Conservation (phyloP, 1,284 basidiomycete species). For the Thelephora terrestris region DNA sequence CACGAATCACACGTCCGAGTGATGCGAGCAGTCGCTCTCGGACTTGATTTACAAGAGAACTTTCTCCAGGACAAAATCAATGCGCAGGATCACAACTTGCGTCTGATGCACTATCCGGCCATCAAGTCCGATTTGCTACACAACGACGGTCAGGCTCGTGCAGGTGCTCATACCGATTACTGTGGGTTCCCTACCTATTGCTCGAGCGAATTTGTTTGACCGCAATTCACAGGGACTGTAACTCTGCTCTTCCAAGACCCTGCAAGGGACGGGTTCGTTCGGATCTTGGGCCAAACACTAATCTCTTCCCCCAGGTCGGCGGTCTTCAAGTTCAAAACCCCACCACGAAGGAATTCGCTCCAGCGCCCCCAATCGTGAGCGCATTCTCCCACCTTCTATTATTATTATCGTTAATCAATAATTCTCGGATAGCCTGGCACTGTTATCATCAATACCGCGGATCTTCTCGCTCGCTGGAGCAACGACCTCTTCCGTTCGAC, state of each 20-base stretch:
- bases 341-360: slow-evolving; percentile 57
- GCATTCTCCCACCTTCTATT: not conserved
- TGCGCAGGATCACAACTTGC: slow-evolving; percentile 69
- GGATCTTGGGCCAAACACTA: not conserved
- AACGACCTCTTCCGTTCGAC: slow-evolving; percentile 75
- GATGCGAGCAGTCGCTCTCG: slow-evolving; percentile 76
- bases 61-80: slow-evolving; percentile 70
- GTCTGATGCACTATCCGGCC: slow-evolving; percentile 67
- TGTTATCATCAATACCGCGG: slow-evolving; percentile 78
- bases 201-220: no score
- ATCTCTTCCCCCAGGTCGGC: slow-evolving; percentile 41
- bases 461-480: slow-evolving; percentile 76
- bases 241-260: slow-evolving; percentile 80
- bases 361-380: slow-evolving; percentile 68
- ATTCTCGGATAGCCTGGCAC: slow-evolving; percentile 48
- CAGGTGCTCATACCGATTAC: slow-evolving; percentile 68
- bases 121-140: slow-evolving; percentile 49
- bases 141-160: slow-evolving; percentile 63
- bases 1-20: slow-evolving; percentile 65
- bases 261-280: slow-evolving; percentile 24
- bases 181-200: not conserved
- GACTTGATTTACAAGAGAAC: slow-evolving; percentile 56
- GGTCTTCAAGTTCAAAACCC: slow-evolving; percentile 79
- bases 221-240: slow-evolving; percentile 42
- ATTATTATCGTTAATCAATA: slow-evolving; percentile 2